Base-by-base conservation (phyloP, 2,329 filamentous ascomycete genomes). In the Aciculosporium take region DNA sequence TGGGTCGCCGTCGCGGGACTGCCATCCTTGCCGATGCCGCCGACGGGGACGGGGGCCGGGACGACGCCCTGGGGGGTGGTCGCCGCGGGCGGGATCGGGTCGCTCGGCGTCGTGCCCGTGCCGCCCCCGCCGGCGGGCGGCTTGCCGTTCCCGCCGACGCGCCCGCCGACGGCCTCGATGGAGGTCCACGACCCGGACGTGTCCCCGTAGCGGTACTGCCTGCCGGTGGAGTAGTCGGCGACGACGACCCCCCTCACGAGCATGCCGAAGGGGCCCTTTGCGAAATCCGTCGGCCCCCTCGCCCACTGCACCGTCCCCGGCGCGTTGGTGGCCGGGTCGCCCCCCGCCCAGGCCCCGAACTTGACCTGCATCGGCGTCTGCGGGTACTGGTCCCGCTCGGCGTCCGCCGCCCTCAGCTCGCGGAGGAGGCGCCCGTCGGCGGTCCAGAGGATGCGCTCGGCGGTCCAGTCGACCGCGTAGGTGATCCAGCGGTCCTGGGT, bases 301-400 rank as follows among this genome's bases (percentile, higher is more conserved):
- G 91, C 84, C 91, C 91, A 98, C 49, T 77, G 69, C 53, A 96
- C 85, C 13, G 89, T 96, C 44, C 91, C 91, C 12, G 71, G 59
- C 1, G 79, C 56, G 60, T 96, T 95, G 47, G 48, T 48, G 51
- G 69, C 70, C 1, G 85, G 63, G 60, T 96, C 91, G 51, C 91
- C 91, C 54, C 87, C 91, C 40, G 85, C 79, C 91, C 91, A 98
- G 43, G 82, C 69, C 46, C 91, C 91, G 52, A 96, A 79, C 63
- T 89, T 93, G 64, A 96, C 66, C 63, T 87, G 82, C 86, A 94
- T 94, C 4, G 91, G 91, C 1, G 87, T 87, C 65, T 98, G 91
- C 7, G 91, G 91, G 57, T 93, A 98, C 61, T 94, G 84, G 47
- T 69, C 70, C 42, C 68, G 56, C 46, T 80, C 74, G 45, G 88